Base-by-base conservation (phyloP, 768 basidiomycete species). In the Russula earlei region DNA sequence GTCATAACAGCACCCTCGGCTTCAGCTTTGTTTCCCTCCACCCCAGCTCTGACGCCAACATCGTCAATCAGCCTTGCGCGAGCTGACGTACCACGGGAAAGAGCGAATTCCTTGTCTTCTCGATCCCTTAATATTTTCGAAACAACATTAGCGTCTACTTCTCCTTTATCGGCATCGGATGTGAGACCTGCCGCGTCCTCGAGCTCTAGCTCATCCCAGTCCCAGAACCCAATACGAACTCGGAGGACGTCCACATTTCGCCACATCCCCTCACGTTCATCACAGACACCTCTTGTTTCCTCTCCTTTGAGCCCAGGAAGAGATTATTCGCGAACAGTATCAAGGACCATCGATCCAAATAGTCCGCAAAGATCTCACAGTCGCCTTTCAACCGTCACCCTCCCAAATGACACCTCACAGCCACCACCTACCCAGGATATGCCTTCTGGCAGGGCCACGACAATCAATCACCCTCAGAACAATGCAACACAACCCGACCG, bases 231-330 rank as follows among this genome's bases (percentile, higher is more conserved):
- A n/a, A 37, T 61, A 3, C 49, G 64, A 10, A 53, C 66, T 10
- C 65, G 72, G 44, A 79, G 72, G 59, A 62, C 72, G 3, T 77
- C 81, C 1, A 80, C 79, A 0, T 81, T 82, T 65, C 74, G 81
- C 25, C 78, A 74, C 46, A 63, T 83, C 19, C 77, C 77, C 22
- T 67, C 73, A 37, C 67, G 69, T 5, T 24, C 58, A 17, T 31
- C 66, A n/a, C 56, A 67, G 29, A 14, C 65, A 5, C 56, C 68
- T 1, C 24, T 69, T 12, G 61, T 67, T 14, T 65, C 70, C 1
- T 75, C 74, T 14, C 69, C 74, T 8, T 63, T 75, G 15, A 69
- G 72, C 7, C 66, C 68, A 0, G 62, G 56, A 34, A 49, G 17
- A 9, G 54, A 60, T 10, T 59, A 63, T 43, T 31, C 61, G 3